Conservation (phyloP, 306 rosid genomes). For the Prunus campanulata region DNA sequence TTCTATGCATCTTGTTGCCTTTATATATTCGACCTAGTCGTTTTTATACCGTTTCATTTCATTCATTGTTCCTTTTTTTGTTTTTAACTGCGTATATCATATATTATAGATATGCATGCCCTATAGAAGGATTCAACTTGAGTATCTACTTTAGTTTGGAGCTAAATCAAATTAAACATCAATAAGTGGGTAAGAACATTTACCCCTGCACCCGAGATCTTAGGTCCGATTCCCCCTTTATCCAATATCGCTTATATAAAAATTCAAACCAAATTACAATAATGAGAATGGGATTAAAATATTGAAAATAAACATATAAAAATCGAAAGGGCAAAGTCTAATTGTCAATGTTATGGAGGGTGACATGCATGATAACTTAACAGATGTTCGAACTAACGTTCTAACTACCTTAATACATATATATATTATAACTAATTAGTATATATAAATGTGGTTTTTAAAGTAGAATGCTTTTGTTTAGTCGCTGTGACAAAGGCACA, state of each 20-base stretch:
- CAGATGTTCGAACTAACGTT: not conserved
- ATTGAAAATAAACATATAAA: not conserved
- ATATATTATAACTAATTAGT: too few relatives aligned
- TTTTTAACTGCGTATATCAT: not conserved
- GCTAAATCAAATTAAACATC: too few relatives aligned
- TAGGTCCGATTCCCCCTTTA: too few relatives aligned
- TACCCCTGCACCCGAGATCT: fast-evolving
- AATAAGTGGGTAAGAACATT: too few relatives aligned
- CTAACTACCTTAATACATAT: not conserved
- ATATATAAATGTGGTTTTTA: too few relatives aligned
- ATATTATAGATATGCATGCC: not conserved
- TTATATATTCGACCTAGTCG: not conserved
- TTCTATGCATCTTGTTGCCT: not conserved
- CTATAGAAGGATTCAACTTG: too few relatives aligned
- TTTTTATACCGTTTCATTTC: not conserved
- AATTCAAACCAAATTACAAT: not conserved
- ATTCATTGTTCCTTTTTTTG: not conserved
- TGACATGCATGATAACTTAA: not conserved
- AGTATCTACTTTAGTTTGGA: not conserved
- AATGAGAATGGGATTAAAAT: not conserved
- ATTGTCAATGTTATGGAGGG: not conserved
- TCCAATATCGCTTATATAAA: too few relatives aligned
- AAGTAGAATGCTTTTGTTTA: not conserved
- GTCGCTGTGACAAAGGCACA: conserved; percentile 16
- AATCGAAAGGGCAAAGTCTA: not conserved